Conservation (phyloP, 2,329 filamentous ascomycete genomes). For the Trichoderma pleuroti region DNA sequence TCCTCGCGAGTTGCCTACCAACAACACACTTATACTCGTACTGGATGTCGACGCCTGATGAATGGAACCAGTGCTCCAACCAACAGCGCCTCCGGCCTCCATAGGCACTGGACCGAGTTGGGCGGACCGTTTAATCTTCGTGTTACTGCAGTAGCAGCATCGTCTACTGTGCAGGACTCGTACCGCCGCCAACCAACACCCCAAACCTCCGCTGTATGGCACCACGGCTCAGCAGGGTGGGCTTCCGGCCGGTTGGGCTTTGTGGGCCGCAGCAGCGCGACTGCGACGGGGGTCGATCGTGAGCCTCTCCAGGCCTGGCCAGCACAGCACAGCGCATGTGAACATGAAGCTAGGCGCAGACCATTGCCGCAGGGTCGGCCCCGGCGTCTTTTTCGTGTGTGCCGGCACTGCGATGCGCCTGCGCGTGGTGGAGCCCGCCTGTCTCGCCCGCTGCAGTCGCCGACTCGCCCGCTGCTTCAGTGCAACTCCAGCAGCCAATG, state of each 20-base stretch:
- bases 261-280: background rate
- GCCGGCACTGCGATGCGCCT: slow-evolving; percentile 10
- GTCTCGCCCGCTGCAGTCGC: background rate
- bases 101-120: background rate
- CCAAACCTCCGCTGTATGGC: background rate
- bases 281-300: background rate
- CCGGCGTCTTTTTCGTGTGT: background rate
- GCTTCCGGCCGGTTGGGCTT: slow-evolving; percentile 3
- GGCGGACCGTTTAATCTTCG: background rate
- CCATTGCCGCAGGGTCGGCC: background rate
- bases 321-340: background rate
- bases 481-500: slow-evolving; percentile 8
- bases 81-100: background rate
- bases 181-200: background rate
- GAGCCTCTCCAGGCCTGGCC: background rate
- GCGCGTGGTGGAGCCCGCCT: slow-evolving; percentile 2
- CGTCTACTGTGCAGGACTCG: background rate
- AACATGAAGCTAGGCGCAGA: background rate
- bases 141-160: background rate
- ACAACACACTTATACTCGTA: background rate
- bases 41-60: background rate
- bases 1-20: background rate
- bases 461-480: slow-evolving; percentile 2
- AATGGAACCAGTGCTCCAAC: background rate
- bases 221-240: background rate